Evolutionary conservation across 139 green algal species (phyloP), one percentile per base, ranked within the genome.

Genomic region (Tetradesmus lagerheimii): DNA sequence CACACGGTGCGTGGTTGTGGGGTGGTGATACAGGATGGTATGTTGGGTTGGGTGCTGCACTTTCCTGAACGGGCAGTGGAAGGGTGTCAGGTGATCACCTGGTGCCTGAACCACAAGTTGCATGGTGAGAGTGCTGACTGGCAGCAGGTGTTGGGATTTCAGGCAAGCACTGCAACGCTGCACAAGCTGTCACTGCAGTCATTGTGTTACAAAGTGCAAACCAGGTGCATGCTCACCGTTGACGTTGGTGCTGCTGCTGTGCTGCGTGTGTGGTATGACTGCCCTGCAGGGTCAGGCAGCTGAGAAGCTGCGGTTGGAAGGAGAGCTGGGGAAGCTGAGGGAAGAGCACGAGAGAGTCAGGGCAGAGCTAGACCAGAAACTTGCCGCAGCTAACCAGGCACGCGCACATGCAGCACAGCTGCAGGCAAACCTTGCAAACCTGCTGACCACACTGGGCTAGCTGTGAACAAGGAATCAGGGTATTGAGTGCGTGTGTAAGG

Each of bases 291-390:
- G 50, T 3, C 8, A 62, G 34, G 34, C 53, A 2, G 53, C 47
- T 57, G 82, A 87, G 25, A 87, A 41, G 53, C 1, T n/a, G 29
- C 53, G 53, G 20, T 35, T 78, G 35, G 53, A 87, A n/a, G 57
- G 27, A n/a, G 82, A 87, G 18, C 34, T 57, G 20, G 37, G 34
- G 35, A 77, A 78, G 82, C 34, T 87, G 35, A 29, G 66, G 34
- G 82, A 43, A 15, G 82, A 87, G 82, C 34, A 29, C 37, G 82
- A 77, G 31, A 57, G 53, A 16, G 31, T 9, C 20, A 77, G 41
- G 37, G 64, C 57, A 31, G 82, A 87, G 18, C 27, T 78, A 18
- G 57, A 78, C 4, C 45, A 78, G 16, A 38, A 50, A 31, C n/a
- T 27, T 14, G 9, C 23, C 23, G 27, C 53, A 23, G 35, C 34